These are phyloP conservation scores for Suhomyces terraborum DNA, from an alignment of 1,139 yeast genomes.

Conservation along the genomic window DNA sequence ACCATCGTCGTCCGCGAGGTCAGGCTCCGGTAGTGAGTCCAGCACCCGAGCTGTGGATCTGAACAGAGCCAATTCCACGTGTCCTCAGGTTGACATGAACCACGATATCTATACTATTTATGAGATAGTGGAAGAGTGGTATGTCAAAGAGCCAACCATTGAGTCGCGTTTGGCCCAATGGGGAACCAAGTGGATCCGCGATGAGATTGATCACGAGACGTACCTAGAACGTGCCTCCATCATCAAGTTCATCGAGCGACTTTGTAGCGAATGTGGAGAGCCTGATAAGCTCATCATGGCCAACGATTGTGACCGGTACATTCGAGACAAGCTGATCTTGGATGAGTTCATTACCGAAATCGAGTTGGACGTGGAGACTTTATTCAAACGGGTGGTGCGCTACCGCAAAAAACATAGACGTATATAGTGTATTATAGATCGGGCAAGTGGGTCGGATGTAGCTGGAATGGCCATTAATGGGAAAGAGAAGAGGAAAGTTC, in stretches of 20 bases:
- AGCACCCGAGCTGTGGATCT: too few species aligned
- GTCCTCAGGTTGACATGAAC: constrained; percentile 19
- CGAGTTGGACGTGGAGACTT: constrained; percentile 20
- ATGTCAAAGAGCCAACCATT: constrained; percentile 16
- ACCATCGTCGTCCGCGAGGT: too few species aligned
- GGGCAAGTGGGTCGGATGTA: constrained; percentile 1
- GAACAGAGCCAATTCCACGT: neutral
- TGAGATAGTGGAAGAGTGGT: constrained; percentile 23
- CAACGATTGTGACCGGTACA: constrained; percentile 20
- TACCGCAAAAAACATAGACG: constrained; percentile 12
- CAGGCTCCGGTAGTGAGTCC: neutral
- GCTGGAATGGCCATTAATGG: too few species aligned
- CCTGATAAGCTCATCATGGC: constrained; percentile 18
- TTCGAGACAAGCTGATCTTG: constrained; percentile 21
- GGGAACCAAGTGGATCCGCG: constrained; percentile 22
- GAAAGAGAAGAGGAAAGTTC: neutral
- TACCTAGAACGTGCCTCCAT: constrained; percentile 18
- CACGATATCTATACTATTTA: constrained; percentile 20
- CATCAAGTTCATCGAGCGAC: constrained; percentile 16
- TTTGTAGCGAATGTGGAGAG: constrained; percentile 17
- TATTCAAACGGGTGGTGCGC: constrained; percentile 18
- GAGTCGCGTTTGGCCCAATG: constrained; percentile 17
- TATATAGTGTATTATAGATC: constrained; percentile 8
- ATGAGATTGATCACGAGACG: constrained; percentile 21
- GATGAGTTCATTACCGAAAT: constrained; percentile 23